Conservation (phyloP, 805 yeast species). For the Candida krabiensis region DNA sequence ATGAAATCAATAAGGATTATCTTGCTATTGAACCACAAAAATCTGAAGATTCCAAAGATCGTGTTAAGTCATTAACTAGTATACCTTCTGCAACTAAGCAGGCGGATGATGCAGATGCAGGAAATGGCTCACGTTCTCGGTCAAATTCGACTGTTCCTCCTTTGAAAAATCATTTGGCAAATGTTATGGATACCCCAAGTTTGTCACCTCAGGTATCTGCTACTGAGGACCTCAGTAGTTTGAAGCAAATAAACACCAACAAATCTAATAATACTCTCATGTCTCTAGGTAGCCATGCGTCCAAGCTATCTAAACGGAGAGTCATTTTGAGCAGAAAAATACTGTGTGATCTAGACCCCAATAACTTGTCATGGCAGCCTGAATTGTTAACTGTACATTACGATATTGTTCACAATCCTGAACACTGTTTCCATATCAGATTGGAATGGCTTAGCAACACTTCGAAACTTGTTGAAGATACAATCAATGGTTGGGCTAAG, state of each 20-base stretch:
- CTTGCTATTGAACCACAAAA: slow-evolving; percentile 31
- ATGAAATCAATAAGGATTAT: slow-evolving; percentile 63
- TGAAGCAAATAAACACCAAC: slow-evolving; percentile 2
- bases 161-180: slow-evolving; percentile 5
- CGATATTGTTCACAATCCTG: slow-evolving; percentile 91
- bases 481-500: slow-evolving; percentile 74
- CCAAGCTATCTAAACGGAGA: slow-evolving; percentile 4
- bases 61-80: slow-evolving; percentile 8
- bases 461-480: slow-evolving; percentile 78
- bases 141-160: slow-evolving; percentile 17
- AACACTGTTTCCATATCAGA: slow-evolving; percentile 88
- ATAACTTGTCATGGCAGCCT: slow-evolving; percentile 66
- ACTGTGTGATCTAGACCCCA: slow-evolving; percentile 73
- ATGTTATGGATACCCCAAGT: slow-evolving; percentile 5
- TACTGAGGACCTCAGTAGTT: slow-evolving; percentile 8
- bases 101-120: slow-evolving; percentile 8
- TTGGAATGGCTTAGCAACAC: slow-evolving; percentile 93
- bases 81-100: slow-evolving; percentile 17
- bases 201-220: slow-evolving; percentile 14
- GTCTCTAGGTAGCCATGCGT: not conserved
- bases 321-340: slow-evolving; percentile 69
- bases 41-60: slow-evolving; percentile 2
- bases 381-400: slow-evolving; percentile 83
- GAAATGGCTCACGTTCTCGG: no score
- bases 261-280: slow-evolving; percentile 3